Evolutionary conservation across 139 green algal species (phyloP), one percentile per base, ranked within the genome.

Genomic region (Chlorella sp.): DNA sequence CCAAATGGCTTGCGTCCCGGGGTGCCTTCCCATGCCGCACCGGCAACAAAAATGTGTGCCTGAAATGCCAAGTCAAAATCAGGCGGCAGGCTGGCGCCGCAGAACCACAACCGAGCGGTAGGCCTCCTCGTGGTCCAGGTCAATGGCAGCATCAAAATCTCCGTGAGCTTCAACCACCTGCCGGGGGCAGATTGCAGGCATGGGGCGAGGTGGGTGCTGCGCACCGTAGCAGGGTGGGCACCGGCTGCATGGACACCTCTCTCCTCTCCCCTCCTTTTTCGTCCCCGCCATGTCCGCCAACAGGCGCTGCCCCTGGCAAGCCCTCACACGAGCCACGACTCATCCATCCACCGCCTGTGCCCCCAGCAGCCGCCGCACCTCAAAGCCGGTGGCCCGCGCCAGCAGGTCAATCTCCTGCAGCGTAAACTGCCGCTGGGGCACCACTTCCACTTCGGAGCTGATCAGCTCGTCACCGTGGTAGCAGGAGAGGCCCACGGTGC

Each of bases 321-420:
- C n/a, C n/a, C n/a, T n/a, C n/a, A n/a, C n/a, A n/a, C n/a, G n/a
- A n/a, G n/a, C n/a, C n/a, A n/a, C n/a, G n/a, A n/a, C n/a, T n/a
- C n/a, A n/a, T n/a, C n/a, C n/a, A n/a, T 11, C 44, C 44, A 55
- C 44, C 4, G 34, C 21, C 44, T 13, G 12, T 23, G 30, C 51
- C 68, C 75, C 36, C 57, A 60, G 51, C 44, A 51, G 51, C 51
- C 15, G 51, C 51, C 51, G 51, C 51, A 82, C 82, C 67, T 80
- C 47, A 20, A 78, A 85, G 32, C 86, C 81, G 26, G 64, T 44
- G 9, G 36, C 74, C 34, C 82, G 28, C 2, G 38, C 86, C 73
- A 90, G 64, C 26, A 90, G 47, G 60, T 88, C 73, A 7, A 90
- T 74, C 39, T 90, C 86, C 56, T 86, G 81, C 39, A 90, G 64